Base-by-base conservation (phyloP, 2,329 filamentous ascomycete species). In the Calonectria leucothoes region DNA sequence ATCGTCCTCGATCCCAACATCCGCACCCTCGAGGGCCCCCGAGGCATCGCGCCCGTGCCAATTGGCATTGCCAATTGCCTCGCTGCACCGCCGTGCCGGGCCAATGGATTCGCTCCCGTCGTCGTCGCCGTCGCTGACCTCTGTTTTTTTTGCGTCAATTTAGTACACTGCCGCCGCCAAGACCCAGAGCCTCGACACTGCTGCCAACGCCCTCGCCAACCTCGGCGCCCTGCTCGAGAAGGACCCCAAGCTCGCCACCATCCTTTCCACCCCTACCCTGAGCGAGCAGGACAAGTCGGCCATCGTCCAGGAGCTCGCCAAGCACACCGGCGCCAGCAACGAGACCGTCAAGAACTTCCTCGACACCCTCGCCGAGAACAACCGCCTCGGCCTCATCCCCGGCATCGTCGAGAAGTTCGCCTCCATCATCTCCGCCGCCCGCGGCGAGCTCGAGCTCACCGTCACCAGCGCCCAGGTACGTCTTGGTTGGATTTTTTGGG, bases 121-220 rank as follows among this genome's bases (percentile, higher is more conserved):
- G 64, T 70, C 66, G 74, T 76, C 76, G 77, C 73, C 78, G 73
- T 76, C 74, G 70, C 65, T 71, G 66, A 73, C 72, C 71, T 79
- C 73, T 23, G 20, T 77, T 78, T 76, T 80, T 80, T 81, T 78
- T 80, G 81, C 77, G 76, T 81, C 78, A 82, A 81, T 87, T 87
- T 82, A 99, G 97, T 99, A 98, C 93, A 98, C 96, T 78, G 97
- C 97, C 77, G 95, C 96, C 81, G 92, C 93, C 85, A 99, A 98
- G 91, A 92, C 93, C 80, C 93, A 93, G 75, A 88, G 92, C 80
- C 94, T 99, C 86, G 97, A 99, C 82, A 90, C 91, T 83, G 95
- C 95, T 79, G 93, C 96, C 85, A 94, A 92, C 87, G 93, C 95
- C 79, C 89, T 99, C 82, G 88, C 89, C 83, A 89, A 86, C 82